A percentile compares a stretch with the other conserved stretches of the same genome.
These are phyloP conservation scores for Trichoderma parareesei DNA, from an alignment of 495 filamentous ascomycete species.

Conservation along the genomic window DNA sequence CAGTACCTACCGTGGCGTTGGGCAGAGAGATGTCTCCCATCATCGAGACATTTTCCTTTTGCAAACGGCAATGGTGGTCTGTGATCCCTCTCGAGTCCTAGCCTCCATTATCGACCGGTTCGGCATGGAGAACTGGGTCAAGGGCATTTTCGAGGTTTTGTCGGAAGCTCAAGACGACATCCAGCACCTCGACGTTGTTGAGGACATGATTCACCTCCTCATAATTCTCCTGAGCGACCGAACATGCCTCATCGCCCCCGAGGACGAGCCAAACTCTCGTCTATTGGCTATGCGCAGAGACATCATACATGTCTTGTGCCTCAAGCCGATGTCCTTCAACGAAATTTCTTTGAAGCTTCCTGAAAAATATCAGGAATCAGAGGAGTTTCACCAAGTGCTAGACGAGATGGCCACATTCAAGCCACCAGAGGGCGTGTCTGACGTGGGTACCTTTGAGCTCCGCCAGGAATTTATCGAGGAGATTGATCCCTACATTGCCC, in stretches of 20 bases:
- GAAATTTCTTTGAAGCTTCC: conserved; percentile 74
- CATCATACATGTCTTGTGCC: conserved; percentile 89
- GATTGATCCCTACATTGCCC: conserved; percentile 87
- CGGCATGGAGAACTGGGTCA: conserved; percentile 82
- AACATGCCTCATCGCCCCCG: conserved; percentile 62
- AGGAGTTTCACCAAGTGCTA: conserved; percentile 72
- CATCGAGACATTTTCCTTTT: conserved; percentile 92
- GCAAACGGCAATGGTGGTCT: conserved; percentile 82
- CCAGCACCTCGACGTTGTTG: conserved; percentile 84
- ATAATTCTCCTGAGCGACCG: conserved; percentile 87
- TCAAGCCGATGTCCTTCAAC: conserved; percentile 89
- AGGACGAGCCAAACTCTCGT: conserved; percentile 57
- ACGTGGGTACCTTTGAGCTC: conserved; percentile 88
- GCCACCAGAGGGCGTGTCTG: conserved; percentile 80
- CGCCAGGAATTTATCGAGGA: conserved; percentile 76
- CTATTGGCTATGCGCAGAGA: conserved; percentile 72
- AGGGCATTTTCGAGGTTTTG: conserved; percentile 63
- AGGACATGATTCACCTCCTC: conserved; percentile 91
- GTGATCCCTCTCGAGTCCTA: conserved; percentile 74
- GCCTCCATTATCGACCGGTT: conserved; percentile 89
- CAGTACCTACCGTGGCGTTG: conserved; percentile 80
- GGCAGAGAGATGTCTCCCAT: conserved; percentile 81
- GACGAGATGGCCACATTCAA: conserved; percentile 84
- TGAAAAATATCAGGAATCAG: conserved; percentile 75
- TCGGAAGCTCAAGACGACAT: conserved; percentile 62